A percentile compares a stretch with the other conserved stretches of the same genome.
Evolutionary conservation across 1,139 yeast genomes (phyloP).

Genomic region (Yamadazyma blattariae): DNA sequence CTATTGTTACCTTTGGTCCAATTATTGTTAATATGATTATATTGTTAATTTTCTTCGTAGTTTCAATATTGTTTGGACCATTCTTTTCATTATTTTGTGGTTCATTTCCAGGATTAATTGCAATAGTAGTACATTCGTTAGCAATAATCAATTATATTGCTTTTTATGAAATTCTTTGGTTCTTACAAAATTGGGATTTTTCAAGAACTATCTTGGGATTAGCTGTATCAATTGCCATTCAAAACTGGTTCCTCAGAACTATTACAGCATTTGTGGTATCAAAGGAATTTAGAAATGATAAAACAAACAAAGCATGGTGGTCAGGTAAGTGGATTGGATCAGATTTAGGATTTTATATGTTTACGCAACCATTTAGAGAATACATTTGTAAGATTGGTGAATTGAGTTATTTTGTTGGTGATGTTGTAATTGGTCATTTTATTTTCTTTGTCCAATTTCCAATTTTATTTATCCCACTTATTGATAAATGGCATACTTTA

Average conservation of each 20-base stretch:
- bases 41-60: slow-evolving; percentile 33
- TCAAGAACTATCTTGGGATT: slow-evolving; percentile 49
- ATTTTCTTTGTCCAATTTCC: slow-evolving; percentile 53
- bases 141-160: slow-evolving; percentile 41
- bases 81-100: slow-evolving; percentile 31
- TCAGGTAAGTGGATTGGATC: slow-evolving; percentile 62
- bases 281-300: slow-evolving; percentile 50
- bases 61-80: slow-evolving; percentile 49
- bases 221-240: slow-evolving; percentile 38
- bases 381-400: slow-evolving; percentile 53
- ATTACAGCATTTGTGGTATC: slow-evolving; percentile 39
- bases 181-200: slow-evolving; percentile 52
- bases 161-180: slow-evolving; percentile 50
- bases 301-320: slow-evolving; percentile 63
- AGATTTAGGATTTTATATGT: slow-evolving; percentile 47
- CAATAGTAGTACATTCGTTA: slow-evolving; percentile 41
- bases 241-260: slow-evolving; percentile 41
- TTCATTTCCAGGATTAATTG: slow-evolving; percentile 42
- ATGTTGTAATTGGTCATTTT: slow-evolving; percentile 50
- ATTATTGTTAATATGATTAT: slow-evolving; percentile 40
- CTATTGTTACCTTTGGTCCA: slow-evolving; percentile 46
- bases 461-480: slow-evolving; percentile 50
- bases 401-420: slow-evolving; percentile 53
- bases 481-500: slow-evolving; percentile 75
- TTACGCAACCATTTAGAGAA: slow-evolving; percentile 57